These are phyloP conservation scores for Suillus discolor DNA, from an alignment of 768 basidiomycete genomes.

Conservation along the genomic window DNA sequence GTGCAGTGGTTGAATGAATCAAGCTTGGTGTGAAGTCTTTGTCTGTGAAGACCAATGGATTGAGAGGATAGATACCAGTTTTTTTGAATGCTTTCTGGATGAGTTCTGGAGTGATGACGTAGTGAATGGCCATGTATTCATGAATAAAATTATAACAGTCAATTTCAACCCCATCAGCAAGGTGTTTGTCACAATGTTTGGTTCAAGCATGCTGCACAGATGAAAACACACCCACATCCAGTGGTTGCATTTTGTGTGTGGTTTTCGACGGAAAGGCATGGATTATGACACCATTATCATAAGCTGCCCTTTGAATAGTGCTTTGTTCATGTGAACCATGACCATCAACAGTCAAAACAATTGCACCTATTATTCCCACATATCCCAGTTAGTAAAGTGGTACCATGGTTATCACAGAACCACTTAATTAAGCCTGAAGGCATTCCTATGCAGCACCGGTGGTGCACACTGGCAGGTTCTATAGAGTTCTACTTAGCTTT, in stretches of 20 bases:
- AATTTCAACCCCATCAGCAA: constrained; percentile 11
- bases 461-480: no score
- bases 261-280: constrained; percentile 41
- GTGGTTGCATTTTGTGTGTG: constrained; percentile 45
- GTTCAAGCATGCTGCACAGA: constrained; percentile 30
- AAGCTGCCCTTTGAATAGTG: neutral
- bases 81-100: constrained; percentile 33
- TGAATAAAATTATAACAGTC: constrained; percentile 25
- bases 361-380: no score
- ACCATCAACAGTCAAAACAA: constrained; percentile 7
- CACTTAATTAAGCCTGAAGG: no score
- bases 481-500: no score
- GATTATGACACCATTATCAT: constrained; percentile 32
- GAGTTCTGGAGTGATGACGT: constrained; percentile 23
- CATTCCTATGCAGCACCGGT: no score
- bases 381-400: no score
- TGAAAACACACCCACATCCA: constrained; percentile 43
- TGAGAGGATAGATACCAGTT: constrained; percentile 34
- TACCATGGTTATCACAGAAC: no score
- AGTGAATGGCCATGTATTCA: constrained; percentile 28
- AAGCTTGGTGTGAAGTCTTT: constrained; percentile 1
- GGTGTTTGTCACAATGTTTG: constrained; percentile 21
- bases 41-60: constrained; percentile 28
- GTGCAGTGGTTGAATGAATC: neutral
- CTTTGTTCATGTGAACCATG: constrained; percentile 11